A percentile compares a stretch with the other conserved stretches of the same genome.
phyloP scores from a whole-genome alignment of 1,284 basidiomycete genomes.

The Cystobasidiaceae sp. region DNA sequence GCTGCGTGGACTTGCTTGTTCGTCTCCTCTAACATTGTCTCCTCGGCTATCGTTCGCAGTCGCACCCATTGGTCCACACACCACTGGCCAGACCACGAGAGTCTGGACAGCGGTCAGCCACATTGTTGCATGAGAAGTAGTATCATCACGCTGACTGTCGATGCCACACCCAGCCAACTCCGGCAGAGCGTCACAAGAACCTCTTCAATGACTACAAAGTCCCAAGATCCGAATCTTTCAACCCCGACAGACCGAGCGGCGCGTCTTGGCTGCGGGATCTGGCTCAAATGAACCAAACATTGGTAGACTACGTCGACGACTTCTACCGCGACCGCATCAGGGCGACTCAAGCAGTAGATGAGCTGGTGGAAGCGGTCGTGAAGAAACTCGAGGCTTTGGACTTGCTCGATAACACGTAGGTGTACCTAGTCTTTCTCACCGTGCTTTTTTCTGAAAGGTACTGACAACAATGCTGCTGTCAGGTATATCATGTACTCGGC shows the following conservation, averaged over 20 bases:
- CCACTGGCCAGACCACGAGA: slow-evolving; percentile 22
- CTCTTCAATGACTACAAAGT: slow-evolving; percentile 39
- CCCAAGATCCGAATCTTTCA: slow-evolving; percentile 36
- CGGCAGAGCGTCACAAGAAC: slow-evolving; percentile 38
- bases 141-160: neutral
- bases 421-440: no score
- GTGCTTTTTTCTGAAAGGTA: no score
- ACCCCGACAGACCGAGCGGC: slow-evolving; percentile 40
- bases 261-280: slow-evolving; percentile 44
- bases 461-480: neutral
- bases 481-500: slow-evolving; percentile 29
- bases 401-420: slow-evolving; percentile 44
- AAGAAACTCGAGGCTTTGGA: slow-evolving; percentile 40
- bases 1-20: no score
- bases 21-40: neutral
- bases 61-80: slow-evolving; percentile 36
- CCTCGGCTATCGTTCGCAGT: slow-evolving; percentile 1
- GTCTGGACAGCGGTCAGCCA: slow-evolving; percentile 28
- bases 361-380: slow-evolving; percentile 43
- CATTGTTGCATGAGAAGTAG: neutral
- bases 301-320: slow-evolving; percentile 44
- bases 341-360: slow-evolving; percentile 43
- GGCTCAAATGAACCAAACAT: slow-evolving; percentile 41
- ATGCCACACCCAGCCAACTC: neutral
- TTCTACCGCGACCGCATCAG: slow-evolving; percentile 43